Evolutionary conservation across 352 stramenopile species (phyloP).

Genomic region (Phytophthora sp.): DNA sequence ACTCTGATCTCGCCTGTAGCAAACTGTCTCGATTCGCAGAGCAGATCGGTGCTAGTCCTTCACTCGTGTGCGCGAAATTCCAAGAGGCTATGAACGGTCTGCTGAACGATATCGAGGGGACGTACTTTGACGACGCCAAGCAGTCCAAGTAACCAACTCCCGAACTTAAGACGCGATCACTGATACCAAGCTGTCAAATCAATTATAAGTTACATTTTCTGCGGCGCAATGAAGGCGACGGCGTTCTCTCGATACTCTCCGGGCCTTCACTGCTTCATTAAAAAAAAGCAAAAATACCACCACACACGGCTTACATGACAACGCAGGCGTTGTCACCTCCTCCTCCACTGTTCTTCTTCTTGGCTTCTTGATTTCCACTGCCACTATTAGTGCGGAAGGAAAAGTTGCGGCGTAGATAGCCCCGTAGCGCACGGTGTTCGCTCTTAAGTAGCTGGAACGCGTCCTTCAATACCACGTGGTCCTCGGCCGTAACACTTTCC

Average conservation of each 20-base stretch:
- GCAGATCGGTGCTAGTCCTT: slow-evolving; percentile 65
- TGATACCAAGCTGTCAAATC: slow-evolving; percentile 17
- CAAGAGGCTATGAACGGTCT: slow-evolving; percentile 79
- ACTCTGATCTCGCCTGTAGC: slow-evolving; percentile 41
- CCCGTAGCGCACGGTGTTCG: slow-evolving; percentile 75
- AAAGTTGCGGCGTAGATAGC: slow-evolving; percentile 86
- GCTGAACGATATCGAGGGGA: slow-evolving; percentile 71
- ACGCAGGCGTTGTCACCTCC: slow-evolving; percentile 63
- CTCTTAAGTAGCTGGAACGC: slow-evolving; percentile 69
- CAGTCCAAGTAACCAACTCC: slow-evolving; percentile 45
- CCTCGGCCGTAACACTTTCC: slow-evolving; percentile 38
- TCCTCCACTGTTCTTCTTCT: slow-evolving; percentile 39
- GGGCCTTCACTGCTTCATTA: slow-evolving; percentile 10
- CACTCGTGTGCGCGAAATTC: slow-evolving; percentile 72
- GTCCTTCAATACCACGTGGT: slow-evolving; percentile 46
- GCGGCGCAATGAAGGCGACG: slow-evolving; percentile 16
- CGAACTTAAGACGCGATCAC: neutral
- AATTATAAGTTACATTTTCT: slow-evolving; percentile 47
- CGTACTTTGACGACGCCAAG: slow-evolving; percentile 60
- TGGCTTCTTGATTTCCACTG: slow-evolving; percentile 40
- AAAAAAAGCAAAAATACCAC: slow-evolving; percentile 37
- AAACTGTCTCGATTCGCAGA: slow-evolving; percentile 85
- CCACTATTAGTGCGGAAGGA: slow-evolving; percentile 60
- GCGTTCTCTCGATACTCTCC: slow-evolving; percentile 12
- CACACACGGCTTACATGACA: slow-evolving; percentile 55